phyloP scores from a whole-genome alignment of 768 basidiomycete species.

The Naganishia friedmannii region DNA sequence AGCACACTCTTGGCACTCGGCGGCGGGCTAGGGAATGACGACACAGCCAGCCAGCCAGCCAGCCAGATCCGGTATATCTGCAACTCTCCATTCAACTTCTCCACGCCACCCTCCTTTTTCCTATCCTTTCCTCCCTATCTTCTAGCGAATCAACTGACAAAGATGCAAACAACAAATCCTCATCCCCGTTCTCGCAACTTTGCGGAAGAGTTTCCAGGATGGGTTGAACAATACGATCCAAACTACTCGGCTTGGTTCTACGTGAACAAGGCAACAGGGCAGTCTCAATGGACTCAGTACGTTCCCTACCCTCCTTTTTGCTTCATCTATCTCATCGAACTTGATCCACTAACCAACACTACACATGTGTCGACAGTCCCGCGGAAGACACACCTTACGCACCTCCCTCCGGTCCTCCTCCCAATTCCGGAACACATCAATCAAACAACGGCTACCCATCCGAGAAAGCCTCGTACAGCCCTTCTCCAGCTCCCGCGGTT shows the following conservation, averaged over 20 bases:
- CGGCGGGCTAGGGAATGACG: background rate
- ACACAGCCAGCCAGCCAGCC: no score
- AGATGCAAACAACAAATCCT: conserved; percentile 25
- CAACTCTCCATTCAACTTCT: background rate
- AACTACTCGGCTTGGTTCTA: conserved; percentile 35
- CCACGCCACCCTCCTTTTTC: background rate
- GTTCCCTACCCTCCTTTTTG: background rate
- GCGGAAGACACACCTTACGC: conserved; percentile 14
- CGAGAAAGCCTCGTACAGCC: conserved; percentile 25
- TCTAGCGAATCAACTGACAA: background rate
- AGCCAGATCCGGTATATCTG: background rate
- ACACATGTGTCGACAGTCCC: background rate
- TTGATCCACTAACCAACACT: background rate
- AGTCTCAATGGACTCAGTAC: conserved; percentile 33
- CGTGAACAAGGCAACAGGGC: conserved; percentile 32
- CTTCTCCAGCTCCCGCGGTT: background rate
- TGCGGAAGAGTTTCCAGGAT: conserved; percentile 26
- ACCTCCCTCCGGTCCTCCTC: conserved; percentile 30
- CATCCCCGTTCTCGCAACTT: conserved; percentile 28
- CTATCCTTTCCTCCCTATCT: background rate
- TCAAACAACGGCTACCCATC: conserved; percentile 14
- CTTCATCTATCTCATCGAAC: no score
- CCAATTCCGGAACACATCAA: background rate
- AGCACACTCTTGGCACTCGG: background rate
- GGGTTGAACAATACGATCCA: conserved; percentile 31